Evolutionary conservation across 2,329 filamentous ascomycete genomes (phyloP).

Genomic region (Venturia effusa): DNA sequence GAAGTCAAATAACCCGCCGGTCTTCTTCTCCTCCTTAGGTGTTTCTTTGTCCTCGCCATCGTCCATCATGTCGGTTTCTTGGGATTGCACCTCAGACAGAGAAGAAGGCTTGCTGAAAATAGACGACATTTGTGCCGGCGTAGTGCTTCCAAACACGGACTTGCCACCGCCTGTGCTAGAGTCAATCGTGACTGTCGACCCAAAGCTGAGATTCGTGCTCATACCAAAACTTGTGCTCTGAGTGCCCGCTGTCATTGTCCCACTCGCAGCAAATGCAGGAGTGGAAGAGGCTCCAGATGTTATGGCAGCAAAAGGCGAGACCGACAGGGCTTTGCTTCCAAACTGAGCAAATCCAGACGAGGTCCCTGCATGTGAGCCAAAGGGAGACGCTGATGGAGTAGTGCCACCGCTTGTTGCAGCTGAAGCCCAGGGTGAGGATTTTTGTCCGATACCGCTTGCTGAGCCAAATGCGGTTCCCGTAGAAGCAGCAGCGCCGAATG

Average conservation of each 20-base stretch:
- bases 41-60: constrained; percentile 22
- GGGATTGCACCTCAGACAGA: constrained; percentile 18
- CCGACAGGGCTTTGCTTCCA: constrained; percentile 12
- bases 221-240: constrained; percentile 17
- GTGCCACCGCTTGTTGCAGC: neutral
- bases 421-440: constrained; percentile 8
- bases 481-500: constrained; percentile 15
- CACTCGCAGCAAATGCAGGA: constrained; percentile 21
- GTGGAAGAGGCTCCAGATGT: constrained; percentile 17
- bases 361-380: constrained; percentile 19
- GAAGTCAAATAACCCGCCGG: constrained; percentile 39
- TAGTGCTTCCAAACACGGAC: constrained; percentile 19
- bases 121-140: constrained; percentile 12
- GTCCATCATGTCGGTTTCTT: constrained; percentile 21
- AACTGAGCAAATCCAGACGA: constrained; percentile 24
- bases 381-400: constrained; percentile 20
- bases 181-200: constrained; percentile 26
- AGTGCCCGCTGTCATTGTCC: constrained; percentile 12
- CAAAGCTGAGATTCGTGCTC: constrained; percentile 20
- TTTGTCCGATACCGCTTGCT: constrained; percentile 5
- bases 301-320: constrained; percentile 11
- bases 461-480: constrained; percentile 21
- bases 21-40: constrained; percentile 20
- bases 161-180: constrained; percentile 20
- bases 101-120: constrained; percentile 18